Evolutionary conservation across 768 basidiomycete genomes (phyloP), one percentile per base, ranked within the genome.

Genomic region (Suillus luteus): DNA sequence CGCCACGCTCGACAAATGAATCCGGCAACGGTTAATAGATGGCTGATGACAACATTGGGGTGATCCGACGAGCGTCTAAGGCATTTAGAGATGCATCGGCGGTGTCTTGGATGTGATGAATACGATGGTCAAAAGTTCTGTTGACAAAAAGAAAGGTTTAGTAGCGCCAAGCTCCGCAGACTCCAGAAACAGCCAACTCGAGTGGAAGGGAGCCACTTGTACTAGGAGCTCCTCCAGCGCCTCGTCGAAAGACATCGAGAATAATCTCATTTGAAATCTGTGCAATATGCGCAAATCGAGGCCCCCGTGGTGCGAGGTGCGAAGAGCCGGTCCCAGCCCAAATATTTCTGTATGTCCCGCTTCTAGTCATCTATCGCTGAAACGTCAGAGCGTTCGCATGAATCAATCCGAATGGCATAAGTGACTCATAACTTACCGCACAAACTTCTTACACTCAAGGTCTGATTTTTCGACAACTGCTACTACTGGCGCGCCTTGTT

Each of bases 211-310:
- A 49, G 24, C 24, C 31, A 62, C 27, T 2, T 55, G 62, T 9
- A 55, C 60, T 4, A 61, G 68, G 37, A 35, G n/a, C 3, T 27
- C 15, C 14, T 51, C 46, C n/a, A 14, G 64, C 31, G n/a, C 64
- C 66, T 49, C 22, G 48, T n/a, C 41, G 40, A 59, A 71, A n/a
- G n/a, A n/a, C n/a, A n/a, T n/a, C n/a, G n/a, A n/a, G n/a, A n/a
- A 63, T 2, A 55, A 67, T 63, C 48, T 71, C 68, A 52, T 59
- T 69, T n/a, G 70, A 70, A 12, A 71, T 63, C n/a, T 61, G 51
- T 3, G 68, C 65, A 15, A 71, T 57, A 5, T 69, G 68, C 22
- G 35, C 17, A 12, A 27, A 49, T 49, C 14, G 24, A 24, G 11
- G 24, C 5, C 48, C 48, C 14, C 49, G 24, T 15, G 7, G 24